These are phyloP conservation scores for Goffeauzyma gilvescens DNA, from an alignment of 768 basidiomycete species.

Conservation along the genomic window DNA sequence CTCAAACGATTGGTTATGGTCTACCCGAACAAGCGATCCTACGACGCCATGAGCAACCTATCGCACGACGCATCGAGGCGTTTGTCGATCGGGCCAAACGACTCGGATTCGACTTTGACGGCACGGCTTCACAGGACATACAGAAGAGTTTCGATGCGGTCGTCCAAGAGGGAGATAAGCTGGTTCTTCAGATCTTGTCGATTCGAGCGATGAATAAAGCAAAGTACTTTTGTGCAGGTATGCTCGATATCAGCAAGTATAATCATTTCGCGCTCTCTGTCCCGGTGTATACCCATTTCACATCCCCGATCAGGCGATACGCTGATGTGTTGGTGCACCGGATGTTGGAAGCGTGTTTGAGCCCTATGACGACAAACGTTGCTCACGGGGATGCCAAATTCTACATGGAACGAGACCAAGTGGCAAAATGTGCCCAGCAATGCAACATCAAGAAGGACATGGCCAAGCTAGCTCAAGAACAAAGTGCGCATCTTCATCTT, in stretches of 20 bases:
- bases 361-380: slow-evolving; percentile 2
- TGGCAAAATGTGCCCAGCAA: slow-evolving; percentile 92
- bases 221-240: slow-evolving; percentile 96
- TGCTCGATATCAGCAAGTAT: slow-evolving; percentile 98
- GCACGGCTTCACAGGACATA: slow-evolving; percentile 53
- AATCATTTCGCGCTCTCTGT: slow-evolving; percentile 73
- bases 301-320: slow-evolving; percentile 45
- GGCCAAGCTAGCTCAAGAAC: slow-evolving; percentile 79
- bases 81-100: slow-evolving; percentile 66
- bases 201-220: slow-evolving; percentile 76
- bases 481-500: slow-evolving; percentile 84
- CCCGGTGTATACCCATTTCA: slow-evolving; percentile 59
- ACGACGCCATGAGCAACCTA: slow-evolving; percentile 77
- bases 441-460: slow-evolving; percentile 88
- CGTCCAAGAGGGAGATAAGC: slow-evolving; percentile 50
- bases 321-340: slow-evolving; percentile 91
- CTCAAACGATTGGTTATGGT: slow-evolving; percentile 79
- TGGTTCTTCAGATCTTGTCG: slow-evolving; percentile 62
- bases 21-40: slow-evolving; percentile 94
- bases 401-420: slow-evolving; percentile 90
- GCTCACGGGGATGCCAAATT: slow-evolving; percentile 56
- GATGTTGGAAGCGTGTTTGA: slow-evolving; percentile 71
- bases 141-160: slow-evolving; percentile 70
- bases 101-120: slow-evolving; percentile 66
- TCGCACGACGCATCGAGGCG: slow-evolving; percentile 67